phyloP scores from a whole-genome alignment of 768 basidiomycete genomes.

The Hygrocybe coccinea region DNA sequence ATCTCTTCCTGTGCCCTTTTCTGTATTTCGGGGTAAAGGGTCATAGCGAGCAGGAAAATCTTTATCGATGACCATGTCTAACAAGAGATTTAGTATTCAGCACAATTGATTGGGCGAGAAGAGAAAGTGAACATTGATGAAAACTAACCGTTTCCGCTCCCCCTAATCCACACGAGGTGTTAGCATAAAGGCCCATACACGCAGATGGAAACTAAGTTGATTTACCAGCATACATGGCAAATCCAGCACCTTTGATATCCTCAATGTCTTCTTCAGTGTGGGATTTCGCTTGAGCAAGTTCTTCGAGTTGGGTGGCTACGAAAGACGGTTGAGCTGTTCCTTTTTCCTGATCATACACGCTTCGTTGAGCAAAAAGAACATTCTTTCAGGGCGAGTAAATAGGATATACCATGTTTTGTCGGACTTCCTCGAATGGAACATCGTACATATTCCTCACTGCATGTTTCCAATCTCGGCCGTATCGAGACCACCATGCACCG shows the following conservation, averaged over 20 bases:
- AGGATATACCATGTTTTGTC: slow-evolving; percentile 13
- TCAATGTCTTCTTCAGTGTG: slow-evolving; percentile 6
- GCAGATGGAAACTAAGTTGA: neutral
- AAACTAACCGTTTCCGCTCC: slow-evolving; percentile 34
- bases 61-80: slow-evolving; percentile 11
- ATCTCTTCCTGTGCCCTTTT: slow-evolving; percentile 28
- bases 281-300: neutral
- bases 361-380: neutral
- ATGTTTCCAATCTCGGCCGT: slow-evolving; percentile 27
- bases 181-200: neutral
- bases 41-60: slow-evolving; percentile 27
- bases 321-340: slow-evolving; percentile 17
- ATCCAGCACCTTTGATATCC: slow-evolving; percentile 23
- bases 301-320: slow-evolving; percentile 10
- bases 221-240: slow-evolving; percentile 29
- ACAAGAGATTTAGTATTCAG: no score
- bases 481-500: slow-evolving; percentile 14
- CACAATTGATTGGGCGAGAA: neutral
- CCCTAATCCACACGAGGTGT: neutral
- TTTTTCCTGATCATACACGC: slow-evolving; percentile 7
- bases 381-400: slow-evolving; percentile 22
- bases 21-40: slow-evolving; percentile 24
- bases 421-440: slow-evolving; percentile 24
- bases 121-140: no score
- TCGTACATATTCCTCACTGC: slow-evolving; percentile 29